These are phyloP conservation scores for Salvia rosmarinus DNA, from an alignment of 257 asterid genomes.

Conservation along the genomic window DNA sequence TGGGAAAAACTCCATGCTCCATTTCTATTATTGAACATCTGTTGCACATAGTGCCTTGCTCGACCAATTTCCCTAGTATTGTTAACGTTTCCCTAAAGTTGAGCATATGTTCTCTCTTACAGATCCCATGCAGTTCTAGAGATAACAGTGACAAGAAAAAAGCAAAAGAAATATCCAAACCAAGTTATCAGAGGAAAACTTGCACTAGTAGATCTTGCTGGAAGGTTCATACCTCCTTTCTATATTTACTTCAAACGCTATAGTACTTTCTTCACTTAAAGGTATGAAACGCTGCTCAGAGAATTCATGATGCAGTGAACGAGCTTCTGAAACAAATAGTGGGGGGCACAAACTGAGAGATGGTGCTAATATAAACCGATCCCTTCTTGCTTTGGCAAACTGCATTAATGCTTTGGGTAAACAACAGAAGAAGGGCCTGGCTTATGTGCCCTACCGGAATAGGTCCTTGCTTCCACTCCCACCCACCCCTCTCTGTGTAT, in stretches of 20 bases:
- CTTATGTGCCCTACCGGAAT: conserved; percentile 96
- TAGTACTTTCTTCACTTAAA: conserved; percentile 26
- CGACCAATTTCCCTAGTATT: conserved; percentile 20
- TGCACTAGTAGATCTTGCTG: conserved; percentile 98
- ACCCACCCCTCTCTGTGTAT: neutral
- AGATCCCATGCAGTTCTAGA: conserved; percentile 97
- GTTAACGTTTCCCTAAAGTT: conserved; percentile 32
- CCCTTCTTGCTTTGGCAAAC: conserved; percentile 97
- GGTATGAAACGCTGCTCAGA: conserved; percentile 22
- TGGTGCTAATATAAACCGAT: conserved; percentile 91
- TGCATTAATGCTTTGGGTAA: conserved; percentile 97
- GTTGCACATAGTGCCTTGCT: conserved; percentile 6
- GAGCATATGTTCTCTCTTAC: conserved; percentile 35
- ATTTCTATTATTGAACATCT: conserved; percentile 24
- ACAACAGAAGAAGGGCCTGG: conserved; percentile 93
- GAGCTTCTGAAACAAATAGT: conserved; percentile 92
- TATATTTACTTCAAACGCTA: conserved; percentile 31
- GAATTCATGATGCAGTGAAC: conserved; percentile 67
- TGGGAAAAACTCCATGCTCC: conserved; percentile 17
- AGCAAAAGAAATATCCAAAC: conserved; percentile 63
- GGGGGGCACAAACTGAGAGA: conserved; percentile 96
- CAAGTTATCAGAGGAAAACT: conserved; percentile 88
- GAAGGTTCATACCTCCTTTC: conserved; percentile 62
- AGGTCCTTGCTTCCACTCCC: conserved; percentile 48
- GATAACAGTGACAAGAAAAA: conserved; percentile 77